A percentile compares a stretch with the other conserved stretches of the same genome.
Conservation (phyloP, 768 basidiomycete genomes). For the Russula foetens region DNA sequence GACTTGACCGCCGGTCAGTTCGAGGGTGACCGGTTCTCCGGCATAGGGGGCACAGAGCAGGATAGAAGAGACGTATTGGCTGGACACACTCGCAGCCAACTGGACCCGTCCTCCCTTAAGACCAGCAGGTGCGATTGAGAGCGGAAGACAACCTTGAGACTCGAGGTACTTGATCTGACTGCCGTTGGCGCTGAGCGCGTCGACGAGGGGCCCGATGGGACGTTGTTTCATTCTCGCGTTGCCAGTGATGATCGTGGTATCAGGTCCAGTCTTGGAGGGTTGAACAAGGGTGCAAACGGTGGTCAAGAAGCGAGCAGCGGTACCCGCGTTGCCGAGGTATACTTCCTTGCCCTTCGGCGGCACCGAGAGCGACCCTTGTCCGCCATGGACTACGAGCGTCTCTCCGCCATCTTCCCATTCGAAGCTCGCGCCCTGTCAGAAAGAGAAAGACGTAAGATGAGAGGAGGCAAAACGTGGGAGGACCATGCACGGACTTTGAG, state of each 20-base stretch:
- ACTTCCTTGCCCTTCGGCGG: conserved; percentile 79
- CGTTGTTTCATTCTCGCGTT: conserved; percentile 99
- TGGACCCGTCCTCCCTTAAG: conserved; percentile 75
- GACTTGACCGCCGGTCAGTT: conserved; percentile 89
- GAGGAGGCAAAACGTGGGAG: not conserved
- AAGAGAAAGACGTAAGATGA: not conserved
- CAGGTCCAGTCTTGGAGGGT: conserved; percentile 31
- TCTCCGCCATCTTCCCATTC: conserved; percentile 96
- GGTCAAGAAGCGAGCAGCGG: conserved; percentile 94
- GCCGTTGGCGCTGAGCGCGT: conserved; percentile 78
- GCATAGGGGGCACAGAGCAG: conserved; percentile 96
- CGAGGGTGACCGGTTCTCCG: conserved; percentile 67
- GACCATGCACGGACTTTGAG: conserved; percentile 52
- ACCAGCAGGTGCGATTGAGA: conserved; percentile 77
- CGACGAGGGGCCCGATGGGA: conserved; percentile 91
- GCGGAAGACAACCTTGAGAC: conserved; percentile 76
- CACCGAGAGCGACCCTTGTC: conserved; percentile 67
- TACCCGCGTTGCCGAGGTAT: conserved; percentile 96
- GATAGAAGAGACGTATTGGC: conserved; percentile 97
- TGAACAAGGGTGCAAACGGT: conserved; percentile 90
- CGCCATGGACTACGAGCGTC: conserved; percentile 87
- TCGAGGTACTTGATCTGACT: conserved; percentile 73
- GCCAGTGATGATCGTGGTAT: conserved; percentile 80
- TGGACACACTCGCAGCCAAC: conserved; percentile 90
- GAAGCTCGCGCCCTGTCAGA: conserved; percentile 74